These are phyloP conservation scores for Pezizomycotina sp. DNA, from an alignment of 2,329 filamentous ascomycete species.

Conservation along the genomic window DNA sequence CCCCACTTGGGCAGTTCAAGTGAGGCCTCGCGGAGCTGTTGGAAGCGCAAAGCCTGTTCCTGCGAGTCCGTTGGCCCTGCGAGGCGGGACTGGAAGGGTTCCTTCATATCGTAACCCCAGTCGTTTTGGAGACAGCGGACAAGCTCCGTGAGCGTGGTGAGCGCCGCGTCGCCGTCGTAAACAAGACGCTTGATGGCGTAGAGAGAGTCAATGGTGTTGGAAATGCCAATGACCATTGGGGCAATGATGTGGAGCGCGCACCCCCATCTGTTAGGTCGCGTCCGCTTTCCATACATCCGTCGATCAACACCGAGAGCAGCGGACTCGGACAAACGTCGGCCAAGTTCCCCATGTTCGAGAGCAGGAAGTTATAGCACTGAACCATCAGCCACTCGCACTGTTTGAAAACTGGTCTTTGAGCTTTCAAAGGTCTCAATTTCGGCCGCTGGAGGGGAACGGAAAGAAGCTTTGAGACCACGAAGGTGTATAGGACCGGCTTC, in stretches of 20 bases:
- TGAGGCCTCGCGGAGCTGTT: conserved; percentile 20
- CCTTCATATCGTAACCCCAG: conserved; percentile 12
- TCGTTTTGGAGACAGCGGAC: conserved; percentile 8
- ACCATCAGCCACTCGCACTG: too few relatives aligned
- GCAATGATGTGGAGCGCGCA: conserved; percentile 4
- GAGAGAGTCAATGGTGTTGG: conserved; percentile 11
- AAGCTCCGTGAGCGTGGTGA: conserved; percentile 5
- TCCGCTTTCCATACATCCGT: conserved; percentile 6
- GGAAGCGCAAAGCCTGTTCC: conserved; percentile 1
- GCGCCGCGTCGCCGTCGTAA: conserved; percentile 4
- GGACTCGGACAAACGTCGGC: too few relatives aligned
- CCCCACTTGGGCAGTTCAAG: conserved; percentile 21
- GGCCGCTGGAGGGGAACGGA: too few relatives aligned
- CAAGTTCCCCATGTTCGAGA: too few relatives aligned
- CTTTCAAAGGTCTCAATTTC: too few relatives aligned
- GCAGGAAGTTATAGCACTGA: too few relatives aligned
- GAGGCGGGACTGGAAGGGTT: conserved; percentile 13
- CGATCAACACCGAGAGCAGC: conserved; percentile 6
- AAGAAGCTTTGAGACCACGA: too few relatives aligned
- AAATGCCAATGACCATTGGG: conserved; percentile 6
- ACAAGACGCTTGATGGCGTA: conserved; percentile 14
- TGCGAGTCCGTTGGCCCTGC: conserved; percentile 1
- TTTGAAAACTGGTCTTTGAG: too few relatives aligned
- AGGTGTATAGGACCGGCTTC: too few relatives aligned
- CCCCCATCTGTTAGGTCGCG: conserved; percentile 10